Evolutionary conservation across 2,329 filamentous ascomycete genomes (phyloP).

Genomic region (Aspergillus sclerotialis): DNA sequence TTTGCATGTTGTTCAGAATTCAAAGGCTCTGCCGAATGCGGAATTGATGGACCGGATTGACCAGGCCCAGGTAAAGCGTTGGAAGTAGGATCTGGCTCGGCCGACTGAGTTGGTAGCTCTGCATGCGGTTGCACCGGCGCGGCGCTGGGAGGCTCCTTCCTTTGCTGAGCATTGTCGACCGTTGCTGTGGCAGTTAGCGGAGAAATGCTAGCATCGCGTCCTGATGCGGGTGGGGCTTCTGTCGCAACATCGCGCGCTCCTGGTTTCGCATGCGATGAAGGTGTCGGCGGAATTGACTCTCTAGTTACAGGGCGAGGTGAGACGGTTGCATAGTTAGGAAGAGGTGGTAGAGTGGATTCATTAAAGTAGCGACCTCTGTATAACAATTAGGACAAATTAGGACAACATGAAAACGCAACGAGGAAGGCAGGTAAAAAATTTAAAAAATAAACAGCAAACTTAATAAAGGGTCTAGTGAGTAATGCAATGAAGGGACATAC

Average conservation of each 20-base stretch:
- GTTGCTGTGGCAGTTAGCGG: conserved; percentile 5
- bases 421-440: neutral
- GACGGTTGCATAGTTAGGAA: conserved; percentile 25
- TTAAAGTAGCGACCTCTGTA: conserved; percentile 51
- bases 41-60: conserved; percentile 11
- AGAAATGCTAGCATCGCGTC: conserved; percentile 10
- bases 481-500: conserved; percentile 37
- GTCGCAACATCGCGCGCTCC: conserved; percentile 16
- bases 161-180: conserved; percentile 1
- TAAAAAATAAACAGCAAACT: conserved; percentile 1
- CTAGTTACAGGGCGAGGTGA: conserved; percentile 22
- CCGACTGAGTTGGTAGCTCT: conserved; percentile 3
- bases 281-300: conserved; percentile 21
- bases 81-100: conserved; percentile 6
- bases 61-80: conserved; percentile 8
- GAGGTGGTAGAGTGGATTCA: conserved; percentile 45
- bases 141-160: conserved; percentile 7
- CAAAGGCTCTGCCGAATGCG: conserved; percentile 48
- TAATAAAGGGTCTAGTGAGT: neutral
- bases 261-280: conserved; percentile 29
- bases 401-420: conserved; percentile 4
- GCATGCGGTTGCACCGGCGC: conserved; percentile 6
- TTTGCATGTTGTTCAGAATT: conserved; percentile 20
- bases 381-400: conserved; percentile 14
- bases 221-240: conserved; percentile 10